These are phyloP conservation scores for Neckera pumila DNA, from an alignment of 225 moss, liverwort and hornwort species.

Conservation along the genomic window DNA sequence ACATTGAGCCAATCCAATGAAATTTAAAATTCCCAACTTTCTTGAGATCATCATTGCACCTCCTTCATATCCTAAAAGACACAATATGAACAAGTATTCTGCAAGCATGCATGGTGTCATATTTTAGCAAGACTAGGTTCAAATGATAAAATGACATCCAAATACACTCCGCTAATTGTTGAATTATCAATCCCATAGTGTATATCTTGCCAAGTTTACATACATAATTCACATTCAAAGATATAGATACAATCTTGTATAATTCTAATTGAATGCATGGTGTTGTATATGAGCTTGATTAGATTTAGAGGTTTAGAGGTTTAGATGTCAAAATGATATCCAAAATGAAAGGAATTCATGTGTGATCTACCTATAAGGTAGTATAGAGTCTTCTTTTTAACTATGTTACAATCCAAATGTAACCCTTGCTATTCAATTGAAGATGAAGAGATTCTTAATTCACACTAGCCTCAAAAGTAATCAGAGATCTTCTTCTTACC, in stretches of 20 bases:
- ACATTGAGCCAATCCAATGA: not conserved
- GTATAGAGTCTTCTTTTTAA: not conserved
- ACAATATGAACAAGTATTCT: not conserved
- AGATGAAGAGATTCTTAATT: not conserved
- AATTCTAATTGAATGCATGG: not conserved
- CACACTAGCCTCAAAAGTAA: accelerated
- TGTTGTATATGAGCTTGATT: not conserved
- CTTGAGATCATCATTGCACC: too few species aligned
- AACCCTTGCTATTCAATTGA: not conserved
- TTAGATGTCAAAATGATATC: not conserved
- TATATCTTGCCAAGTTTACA: not conserved
- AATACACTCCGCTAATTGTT: not conserved
- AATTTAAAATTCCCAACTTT: accelerated
- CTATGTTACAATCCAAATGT: accelerated
- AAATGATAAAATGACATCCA: not conserved
- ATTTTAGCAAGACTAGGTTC: not conserved
- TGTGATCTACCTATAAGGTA: accelerated
- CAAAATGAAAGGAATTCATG: not conserved
- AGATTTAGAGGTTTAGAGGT: not conserved
- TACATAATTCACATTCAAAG: not conserved
- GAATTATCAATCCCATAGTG: not conserved
- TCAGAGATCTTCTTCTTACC: not conserved
- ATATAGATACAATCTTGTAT: not conserved
- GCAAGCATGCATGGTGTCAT: accelerated
- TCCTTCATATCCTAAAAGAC: not conserved